Evolutionary conservation across 2,329 filamentous ascomycete species (phyloP), one percentile per base, ranked within the genome.

Genomic region (Aspergillus transmontanensis): DNA sequence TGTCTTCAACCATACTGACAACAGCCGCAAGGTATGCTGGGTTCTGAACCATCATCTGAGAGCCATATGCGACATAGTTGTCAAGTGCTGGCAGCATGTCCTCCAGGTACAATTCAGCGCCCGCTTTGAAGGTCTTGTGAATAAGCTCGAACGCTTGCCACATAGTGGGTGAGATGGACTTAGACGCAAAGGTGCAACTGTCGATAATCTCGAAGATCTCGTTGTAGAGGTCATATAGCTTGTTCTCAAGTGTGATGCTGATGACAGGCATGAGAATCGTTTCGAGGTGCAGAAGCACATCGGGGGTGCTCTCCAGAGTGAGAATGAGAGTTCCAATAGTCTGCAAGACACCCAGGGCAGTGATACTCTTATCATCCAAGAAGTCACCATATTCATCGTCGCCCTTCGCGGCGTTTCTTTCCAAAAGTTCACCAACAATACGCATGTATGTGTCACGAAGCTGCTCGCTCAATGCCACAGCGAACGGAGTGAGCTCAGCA

Each of bases 201-300:
- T 99, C 95, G 71, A 99, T 96, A 72, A 99, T 99, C 80, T 99
- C 95, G 71, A 99, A 99, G 6, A 98, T 89, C 77, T 99, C 95
- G 76, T 98, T 99, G 79, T 97, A 99, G 26, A 99, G 83, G 78
- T 99, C 92, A 75, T 97, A 98, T 41, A 99, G 89, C 81, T 97
- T 98, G 83, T 99, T 97, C 81, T 98, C 93, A 26, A 99, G 85
- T 0, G 95, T 99, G 57, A 98, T 92, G 67, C 91, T 92, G 73
- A 99, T 96, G 48, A 99, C 94, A 3, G 95, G 95, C 92, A 98
- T 97, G 66, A 99, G 84, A 59, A 98, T 93, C 23, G 92, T 93
- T 80, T 99, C 95, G 61, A 99, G 91, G 75, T 97, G 94, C 55
- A 96, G 83, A 14, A 99, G 86, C 21, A 99, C 94, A 74, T 98